Evolutionary conservation across 306 rosid species (phyloP), one percentile per base, ranked within the genome.

Genomic region (Cucurbita maxima): DNA sequence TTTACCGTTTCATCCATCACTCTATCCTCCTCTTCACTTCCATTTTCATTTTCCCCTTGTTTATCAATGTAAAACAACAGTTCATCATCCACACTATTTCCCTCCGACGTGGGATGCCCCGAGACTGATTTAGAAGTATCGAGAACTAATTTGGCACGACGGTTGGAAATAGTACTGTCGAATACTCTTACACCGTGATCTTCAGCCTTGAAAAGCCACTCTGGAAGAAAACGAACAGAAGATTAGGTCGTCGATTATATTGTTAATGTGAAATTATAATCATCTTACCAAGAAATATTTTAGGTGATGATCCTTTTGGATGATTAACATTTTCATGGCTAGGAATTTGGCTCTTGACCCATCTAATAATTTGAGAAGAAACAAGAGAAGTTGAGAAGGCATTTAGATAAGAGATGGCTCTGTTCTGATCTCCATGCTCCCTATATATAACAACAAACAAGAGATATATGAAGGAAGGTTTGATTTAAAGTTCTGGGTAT

Each of bases 151-250:
- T 68, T 81, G 64, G 85, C 84, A 45, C 48, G 87, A 50, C 6
- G 77, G 62, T 58, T 81, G 41, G 77, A 78, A 47, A 66, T 41
- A 52, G 74, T 83, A 51, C 88, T 96, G 75, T 79, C 91, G 58
- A 90, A 87, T 64, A 87, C 84, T 82, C 73, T 75, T 47, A 88
- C 63, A 25, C 98, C 98, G 54, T 56, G 80, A 75, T 77, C 77
- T 80, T 88, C 96, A 41, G 86, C 90, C 79, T 79, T 80, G 73
- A 88, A 75, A 60, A 92, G 84, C 88, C 96, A 88, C 74, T 81
- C 98, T 92, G 79, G 68, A 60, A 60, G 47, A 62, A 76, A 37
- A 84, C 50, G 22, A 62, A 64, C 40, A 56, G 53, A 54, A 61
- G 58, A 60, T 77, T 10, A 44, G 25, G 40, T 38, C 41, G 45